phyloP scores from a whole-genome alignment of 148 eudicot genomes.

The Drosera capensis region DNA sequence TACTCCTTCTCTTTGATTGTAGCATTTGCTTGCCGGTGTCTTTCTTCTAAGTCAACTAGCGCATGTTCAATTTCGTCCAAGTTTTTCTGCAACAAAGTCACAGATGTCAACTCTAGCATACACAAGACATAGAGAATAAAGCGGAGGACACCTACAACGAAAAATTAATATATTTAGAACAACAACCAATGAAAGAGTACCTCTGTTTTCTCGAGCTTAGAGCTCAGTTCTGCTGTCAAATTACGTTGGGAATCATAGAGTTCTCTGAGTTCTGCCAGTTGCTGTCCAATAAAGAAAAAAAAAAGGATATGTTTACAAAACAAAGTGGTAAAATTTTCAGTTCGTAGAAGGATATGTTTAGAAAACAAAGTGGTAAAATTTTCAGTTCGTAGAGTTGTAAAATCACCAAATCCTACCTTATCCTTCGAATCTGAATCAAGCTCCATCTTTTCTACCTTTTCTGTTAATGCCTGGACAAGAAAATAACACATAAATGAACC shows the following conservation, averaged over 20 bases:
- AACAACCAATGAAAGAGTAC: conserved; percentile 18
- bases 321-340: not conserved
- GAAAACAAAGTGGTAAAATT: not conserved
- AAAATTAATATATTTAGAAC: not conserved
- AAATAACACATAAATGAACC: not conserved
- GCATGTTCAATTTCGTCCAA: conserved; percentile 82
- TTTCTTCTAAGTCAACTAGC: conserved; percentile 82
- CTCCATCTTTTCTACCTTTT: conserved; percentile 78
- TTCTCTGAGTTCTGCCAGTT: conserved; percentile 61
- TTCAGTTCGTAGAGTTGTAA: not conserved
- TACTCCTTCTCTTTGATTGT: conserved; percentile 90
- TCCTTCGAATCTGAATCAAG: conserved; percentile 71
- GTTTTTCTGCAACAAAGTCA: conserved; percentile 41
- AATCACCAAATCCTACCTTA: conserved; percentile 35
- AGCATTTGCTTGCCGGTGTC: conserved; percentile 83
- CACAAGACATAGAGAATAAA: too few relatives aligned
- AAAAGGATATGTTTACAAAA: not conserved
- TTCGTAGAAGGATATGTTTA: not conserved
- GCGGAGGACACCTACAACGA: not conserved
- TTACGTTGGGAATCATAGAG: conserved; percentile 70
- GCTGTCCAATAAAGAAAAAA: conserved; percentile 50
- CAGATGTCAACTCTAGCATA: not conserved
- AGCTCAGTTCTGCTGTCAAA: conserved; percentile 56
- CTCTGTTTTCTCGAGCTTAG: conserved; percentile 80
- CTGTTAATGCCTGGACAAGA: conserved; percentile 68